phyloP scores from a whole-genome alignment of 768 basidiomycete species.

The Amanita pallidorosea region DNA sequence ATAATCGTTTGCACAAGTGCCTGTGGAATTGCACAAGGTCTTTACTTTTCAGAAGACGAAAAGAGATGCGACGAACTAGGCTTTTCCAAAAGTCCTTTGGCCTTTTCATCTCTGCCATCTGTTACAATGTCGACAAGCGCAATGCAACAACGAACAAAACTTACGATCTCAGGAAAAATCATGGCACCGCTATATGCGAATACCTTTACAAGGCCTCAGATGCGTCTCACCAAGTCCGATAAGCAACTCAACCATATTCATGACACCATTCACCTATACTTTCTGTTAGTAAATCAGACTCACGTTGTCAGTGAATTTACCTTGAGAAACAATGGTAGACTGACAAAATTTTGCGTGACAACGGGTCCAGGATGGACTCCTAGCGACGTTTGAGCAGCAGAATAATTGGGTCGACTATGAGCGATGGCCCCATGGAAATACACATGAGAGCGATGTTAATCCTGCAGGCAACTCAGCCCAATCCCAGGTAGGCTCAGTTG shows the following conservation, averaged over 20 bases:
- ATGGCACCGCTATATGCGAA: slow-evolving; percentile 46
- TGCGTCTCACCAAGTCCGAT: background rate
- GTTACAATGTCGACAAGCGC: slow-evolving; percentile 14
- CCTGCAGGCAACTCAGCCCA: slow-evolving; percentile 20
- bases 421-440: slow-evolving; percentile 47
- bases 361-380: slow-evolving; percentile 22
- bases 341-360: slow-evolving; percentile 23
- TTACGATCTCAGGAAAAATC: slow-evolving; percentile 34
- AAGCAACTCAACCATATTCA: slow-evolving; percentile 36
- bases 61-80: slow-evolving; percentile 26
- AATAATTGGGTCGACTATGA: slow-evolving; percentile 42
- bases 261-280: slow-evolving; percentile 44
- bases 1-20: slow-evolving; percentile 38
- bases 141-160: background rate
- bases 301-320: slow-evolving; percentile 2
- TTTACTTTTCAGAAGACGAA: background rate
- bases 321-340: slow-evolving; percentile 25
- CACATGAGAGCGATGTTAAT: slow-evolving; percentile 45
- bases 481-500: background rate
- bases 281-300: background rate
- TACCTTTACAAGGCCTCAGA: slow-evolving; percentile 19
- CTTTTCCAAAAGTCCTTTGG: slow-evolving; percentile 65
- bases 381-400: slow-evolving; percentile 27
- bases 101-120: slow-evolving; percentile 58
- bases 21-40: slow-evolving; percentile 10